phyloP scores from a whole-genome alignment of 2,329 filamentous ascomycete species.

The Ceratocystis cubensis region DNA sequence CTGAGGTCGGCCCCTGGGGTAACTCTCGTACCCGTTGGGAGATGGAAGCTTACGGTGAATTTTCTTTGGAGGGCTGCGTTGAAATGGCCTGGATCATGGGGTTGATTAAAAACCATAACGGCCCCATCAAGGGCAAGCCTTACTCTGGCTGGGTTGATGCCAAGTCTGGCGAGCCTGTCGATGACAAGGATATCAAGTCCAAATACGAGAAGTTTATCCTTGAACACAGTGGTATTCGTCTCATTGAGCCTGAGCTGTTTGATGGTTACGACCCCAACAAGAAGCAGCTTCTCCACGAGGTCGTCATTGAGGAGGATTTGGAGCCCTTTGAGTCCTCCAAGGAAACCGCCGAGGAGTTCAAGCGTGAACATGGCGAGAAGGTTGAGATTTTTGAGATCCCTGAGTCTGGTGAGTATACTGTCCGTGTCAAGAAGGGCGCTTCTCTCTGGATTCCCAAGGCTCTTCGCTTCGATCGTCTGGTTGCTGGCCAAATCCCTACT shows the following conservation, averaged over 20 bases:
- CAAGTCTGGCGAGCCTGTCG: conserved; percentile 88
- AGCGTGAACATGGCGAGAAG: conserved; percentile 91
- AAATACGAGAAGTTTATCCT: conserved; percentile 97
- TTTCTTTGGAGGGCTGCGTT: conserved; percentile 93
- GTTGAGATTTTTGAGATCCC: conserved; percentile 93
- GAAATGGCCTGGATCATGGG: conserved; percentile 99
- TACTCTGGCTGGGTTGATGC: conserved; percentile 95
- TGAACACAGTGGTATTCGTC: conserved; percentile 90
- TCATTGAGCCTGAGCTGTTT: conserved; percentile 96
- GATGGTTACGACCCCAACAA: conserved; percentile 94
- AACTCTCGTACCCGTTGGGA: conserved; percentile 98
- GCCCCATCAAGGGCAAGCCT: conserved; percentile 84
- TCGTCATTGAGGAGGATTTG: conserved; percentile 92
- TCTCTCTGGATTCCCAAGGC: conserved; percentile 94
- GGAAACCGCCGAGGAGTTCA: conserved; percentile 95
- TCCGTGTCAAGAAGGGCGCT: conserved; percentile 90
- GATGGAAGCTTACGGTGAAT: conserved; percentile 95
- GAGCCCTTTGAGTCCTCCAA: conserved; percentile 96
- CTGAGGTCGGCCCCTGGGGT: conserved; percentile 94
- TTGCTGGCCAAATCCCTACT: conserved; percentile 91
- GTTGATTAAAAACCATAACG: conserved; percentile 97
- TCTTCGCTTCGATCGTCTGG: conserved; percentile 88
- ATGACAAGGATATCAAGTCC: conserved; percentile 93
- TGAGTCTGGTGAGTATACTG: conserved; percentile 85
- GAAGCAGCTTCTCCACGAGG: conserved; percentile 96